Base-by-base conservation (phyloP, 169 alveolate genomes). In the Plasmodium sp. region DNA sequence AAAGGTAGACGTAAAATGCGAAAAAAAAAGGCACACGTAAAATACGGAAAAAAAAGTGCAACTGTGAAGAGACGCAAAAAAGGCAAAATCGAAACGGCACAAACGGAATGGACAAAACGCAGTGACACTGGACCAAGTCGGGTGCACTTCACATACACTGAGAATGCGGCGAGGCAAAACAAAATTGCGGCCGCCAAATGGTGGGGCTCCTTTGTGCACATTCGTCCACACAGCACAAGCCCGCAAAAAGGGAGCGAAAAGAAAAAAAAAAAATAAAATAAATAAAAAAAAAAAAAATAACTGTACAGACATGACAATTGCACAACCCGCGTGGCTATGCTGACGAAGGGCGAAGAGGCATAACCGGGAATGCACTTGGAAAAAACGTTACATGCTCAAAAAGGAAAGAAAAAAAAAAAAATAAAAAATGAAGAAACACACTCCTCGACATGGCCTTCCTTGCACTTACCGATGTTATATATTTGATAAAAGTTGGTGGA, bases 401-500 rank as follows among this genome's bases (percentile, higher is more conserved):
- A 72, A 84, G 31, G 39, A 62, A 51, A 72, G 45, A 71, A 84
- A 67, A 39, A 84, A 39, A 16, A 16, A 43, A 39, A 75, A 77
- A 34, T 39, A 77, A 39, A 10, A 83, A 45, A 39, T 0, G 9
- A 72, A 18, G 12, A 39, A 45, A 84, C 36, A 84, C 22, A 72
- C 73, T 27, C 5, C 77, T 31, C 31, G 5, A 22, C 43, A 31
- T 27, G 39, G 48, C 27, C 27, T 6, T 34, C 51, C 16, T 36
- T 12, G 10, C 51, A 36, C 79, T 56, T 80, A 88, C 94, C 94
- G 43, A 88, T 88, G 62, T 88, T 88, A 80, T 88, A 88, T 54
- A 88, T 81, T 88, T 88, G 94, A 27, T 88, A 88, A 88, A 79
- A 88, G 72, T 88, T 88, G 10, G 94, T 88, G 73, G 94, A 88